Conservation (phyloP, 768 basidiomycete genomes). For the Tricholoma saponaceum region DNA sequence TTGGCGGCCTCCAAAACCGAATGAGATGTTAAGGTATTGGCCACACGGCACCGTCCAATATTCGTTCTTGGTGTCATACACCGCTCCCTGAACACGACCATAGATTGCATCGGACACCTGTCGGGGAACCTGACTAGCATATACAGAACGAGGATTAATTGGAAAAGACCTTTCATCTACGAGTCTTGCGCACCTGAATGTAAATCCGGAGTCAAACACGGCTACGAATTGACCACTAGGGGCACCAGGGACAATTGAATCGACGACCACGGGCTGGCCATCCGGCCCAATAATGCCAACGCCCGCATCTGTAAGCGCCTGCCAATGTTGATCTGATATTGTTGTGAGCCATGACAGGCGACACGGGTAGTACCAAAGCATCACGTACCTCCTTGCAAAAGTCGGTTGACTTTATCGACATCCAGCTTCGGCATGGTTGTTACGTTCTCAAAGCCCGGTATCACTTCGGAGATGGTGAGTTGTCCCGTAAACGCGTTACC, state of each 20-base stretch:
- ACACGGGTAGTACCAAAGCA: neutral
- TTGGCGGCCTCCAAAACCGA: slow-evolving; percentile 66
- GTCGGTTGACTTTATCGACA: slow-evolving; percentile 58
- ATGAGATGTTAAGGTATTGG: slow-evolving; percentile 64
- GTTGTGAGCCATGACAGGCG: neutral
- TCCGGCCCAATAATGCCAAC: slow-evolving; percentile 75
- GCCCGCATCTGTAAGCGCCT: slow-evolving; percentile 60
- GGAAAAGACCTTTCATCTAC: neutral
- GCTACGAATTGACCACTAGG: slow-evolving; percentile 63
- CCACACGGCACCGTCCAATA: slow-evolving; percentile 76
- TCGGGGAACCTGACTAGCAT: slow-evolving; percentile 63
- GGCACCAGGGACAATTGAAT: slow-evolving; percentile 67
- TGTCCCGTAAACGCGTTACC: slow-evolving; percentile 52
- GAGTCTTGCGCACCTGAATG: slow-evolving; percentile 28
- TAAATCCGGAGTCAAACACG: slow-evolving; percentile 73
- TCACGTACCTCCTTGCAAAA: slow-evolving; percentile 43
- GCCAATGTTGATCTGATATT: slow-evolving; percentile 72
- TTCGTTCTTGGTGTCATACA: slow-evolving; percentile 49
- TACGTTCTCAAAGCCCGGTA: slow-evolving; percentile 60
- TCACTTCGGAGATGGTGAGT: slow-evolving; percentile 63
- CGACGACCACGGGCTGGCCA: slow-evolving; percentile 52
- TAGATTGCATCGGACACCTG: slow-evolving; percentile 78
- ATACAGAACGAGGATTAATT: slow-evolving; percentile 9
- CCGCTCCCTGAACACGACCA: slow-evolving; percentile 70
- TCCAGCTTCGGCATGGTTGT: slow-evolving; percentile 58